Conservation (phyloP, 1,284 basidiomycete species). For the Ganoderma lingzhi region DNA sequence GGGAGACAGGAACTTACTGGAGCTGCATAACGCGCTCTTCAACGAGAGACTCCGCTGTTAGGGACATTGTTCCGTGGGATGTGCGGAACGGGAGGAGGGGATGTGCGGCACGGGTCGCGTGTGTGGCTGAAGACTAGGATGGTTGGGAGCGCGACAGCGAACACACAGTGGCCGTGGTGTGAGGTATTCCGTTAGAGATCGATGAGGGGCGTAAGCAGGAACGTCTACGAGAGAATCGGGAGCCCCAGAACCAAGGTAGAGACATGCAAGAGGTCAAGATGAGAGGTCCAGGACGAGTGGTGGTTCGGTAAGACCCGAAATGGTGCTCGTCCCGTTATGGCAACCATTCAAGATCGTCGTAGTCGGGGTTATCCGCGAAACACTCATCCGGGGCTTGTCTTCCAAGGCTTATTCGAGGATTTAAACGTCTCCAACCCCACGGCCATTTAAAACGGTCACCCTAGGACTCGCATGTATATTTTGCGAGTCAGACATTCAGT, state of each 20-base stretch:
- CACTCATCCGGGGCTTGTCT: neutral
- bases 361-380: neutral
- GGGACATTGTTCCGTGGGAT: conserved; percentile 27
- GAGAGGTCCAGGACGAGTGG: conserved; percentile 19
- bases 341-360: conserved; percentile 20
- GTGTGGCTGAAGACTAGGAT: conserved; percentile 30
- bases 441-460: neutral
- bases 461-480: too few relatives aligned
- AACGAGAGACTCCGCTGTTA: conserved; percentile 38
- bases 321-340: conserved; percentile 27
- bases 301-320: conserved; percentile 29
- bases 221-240: neutral
- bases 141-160: conserved; percentile 10
- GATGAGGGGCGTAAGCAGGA: neutral
- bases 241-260: conserved; percentile 7
- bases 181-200: neutral
- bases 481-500: neutral
- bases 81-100: conserved; percentile 12
- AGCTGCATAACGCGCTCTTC: conserved; percentile 51
- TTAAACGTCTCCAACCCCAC: neutral
- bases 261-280: conserved; percentile 17
- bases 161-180: neutral
- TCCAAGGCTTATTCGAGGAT: neutral
- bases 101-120: conserved; percentile 28
- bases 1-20: conserved; percentile 41